phyloP scores from a whole-genome alignment of 2,329 filamentous ascomycete genomes.

The Ophiostoma pallidulum region DNA sequence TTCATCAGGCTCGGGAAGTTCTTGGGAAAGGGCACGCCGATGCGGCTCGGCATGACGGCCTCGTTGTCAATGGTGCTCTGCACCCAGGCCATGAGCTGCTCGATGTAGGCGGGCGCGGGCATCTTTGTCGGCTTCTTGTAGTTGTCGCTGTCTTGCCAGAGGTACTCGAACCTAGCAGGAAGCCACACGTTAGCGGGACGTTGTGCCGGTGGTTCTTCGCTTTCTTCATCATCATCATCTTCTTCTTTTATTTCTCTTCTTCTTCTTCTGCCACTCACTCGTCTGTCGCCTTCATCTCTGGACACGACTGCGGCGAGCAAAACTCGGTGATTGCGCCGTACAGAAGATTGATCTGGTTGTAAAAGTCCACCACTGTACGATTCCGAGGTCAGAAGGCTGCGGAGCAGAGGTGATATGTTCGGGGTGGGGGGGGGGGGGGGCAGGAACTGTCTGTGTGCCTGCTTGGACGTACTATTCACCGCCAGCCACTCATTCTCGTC shows the following conservation, averaged over 20 bases:
- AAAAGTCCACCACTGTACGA: constrained; percentile 93
- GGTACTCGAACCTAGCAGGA: constrained; percentile 69
- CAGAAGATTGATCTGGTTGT: constrained; percentile 98
- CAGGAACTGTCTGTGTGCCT: too few species aligned
- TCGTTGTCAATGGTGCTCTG: constrained; percentile 95
- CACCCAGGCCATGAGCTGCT: constrained; percentile 95
- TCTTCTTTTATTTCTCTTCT: neutral
- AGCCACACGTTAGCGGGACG: too few species aligned
- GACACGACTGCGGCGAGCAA: constrained; percentile 92
- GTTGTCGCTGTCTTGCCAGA: constrained; percentile 93
- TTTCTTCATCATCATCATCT: too few species aligned
- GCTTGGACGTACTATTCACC: constrained; percentile 84
- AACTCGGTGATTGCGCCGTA: constrained; percentile 99
- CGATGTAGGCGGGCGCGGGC: constrained; percentile 93
- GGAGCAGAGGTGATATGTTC: too few species aligned
- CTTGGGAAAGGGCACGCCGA: constrained; percentile 91
- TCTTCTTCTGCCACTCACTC: constrained; percentile 44
- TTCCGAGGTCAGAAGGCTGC: too few species aligned
- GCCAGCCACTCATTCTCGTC: constrained; percentile 97
- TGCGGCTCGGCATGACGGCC: constrained; percentile 85
- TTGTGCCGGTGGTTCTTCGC: too few species aligned
- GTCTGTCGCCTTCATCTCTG: constrained; percentile 99
- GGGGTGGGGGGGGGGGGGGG: too few species aligned
- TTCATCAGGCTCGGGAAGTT: constrained; percentile 80
- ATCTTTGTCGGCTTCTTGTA: constrained; percentile 97